Conservation (phyloP, 495 filamentous ascomycete genomes). For the Astrothelium subdiscretum region DNA sequence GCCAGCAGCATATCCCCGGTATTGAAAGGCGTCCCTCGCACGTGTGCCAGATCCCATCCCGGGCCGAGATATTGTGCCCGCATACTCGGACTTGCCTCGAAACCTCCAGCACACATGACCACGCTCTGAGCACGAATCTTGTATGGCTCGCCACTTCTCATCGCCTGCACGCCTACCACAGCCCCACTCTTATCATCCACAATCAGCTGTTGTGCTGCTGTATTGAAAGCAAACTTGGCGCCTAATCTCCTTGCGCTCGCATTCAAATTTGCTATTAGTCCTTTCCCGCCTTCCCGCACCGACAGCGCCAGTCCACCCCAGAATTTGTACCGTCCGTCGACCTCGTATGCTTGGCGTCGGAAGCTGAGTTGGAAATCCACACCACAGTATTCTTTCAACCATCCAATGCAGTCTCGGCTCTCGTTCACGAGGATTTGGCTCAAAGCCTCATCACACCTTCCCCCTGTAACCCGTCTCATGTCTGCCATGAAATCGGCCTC, state of each 20-base stretch:
- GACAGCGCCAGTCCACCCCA: constrained; percentile 50
- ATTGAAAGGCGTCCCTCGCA: constrained; percentile 51
- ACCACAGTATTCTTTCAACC: constrained; percentile 39
- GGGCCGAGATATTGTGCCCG: constrained; percentile 47
- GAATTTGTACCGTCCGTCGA: constrained; percentile 45
- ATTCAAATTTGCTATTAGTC: constrained; percentile 38
- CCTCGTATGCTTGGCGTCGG: constrained; percentile 48
- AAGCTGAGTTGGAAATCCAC: constrained; percentile 47
- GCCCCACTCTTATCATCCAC: constrained; percentile 27
- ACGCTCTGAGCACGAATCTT: constrained; percentile 32
- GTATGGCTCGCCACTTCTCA: constrained; percentile 17
- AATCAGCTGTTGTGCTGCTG: constrained; percentile 32
- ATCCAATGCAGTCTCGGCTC: constrained; percentile 37
- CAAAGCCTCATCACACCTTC: constrained; percentile 35
- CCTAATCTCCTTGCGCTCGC: constrained; percentile 32
- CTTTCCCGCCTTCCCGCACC: constrained; percentile 46
- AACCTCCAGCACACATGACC: constrained; percentile 49
- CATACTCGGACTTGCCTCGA: constrained; percentile 45
- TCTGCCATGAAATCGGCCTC: constrained; percentile 36
- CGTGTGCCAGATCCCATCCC: constrained; percentile 47
- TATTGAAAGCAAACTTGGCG: constrained; percentile 34
- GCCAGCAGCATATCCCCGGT: constrained; percentile 42
- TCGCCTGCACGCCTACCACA: constrained; percentile 29
- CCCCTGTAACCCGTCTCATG: constrained; percentile 38
- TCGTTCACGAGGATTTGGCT: constrained; percentile 35